Conservation (phyloP, 257 asterid species). For the Primulina tabacum region DNA sequence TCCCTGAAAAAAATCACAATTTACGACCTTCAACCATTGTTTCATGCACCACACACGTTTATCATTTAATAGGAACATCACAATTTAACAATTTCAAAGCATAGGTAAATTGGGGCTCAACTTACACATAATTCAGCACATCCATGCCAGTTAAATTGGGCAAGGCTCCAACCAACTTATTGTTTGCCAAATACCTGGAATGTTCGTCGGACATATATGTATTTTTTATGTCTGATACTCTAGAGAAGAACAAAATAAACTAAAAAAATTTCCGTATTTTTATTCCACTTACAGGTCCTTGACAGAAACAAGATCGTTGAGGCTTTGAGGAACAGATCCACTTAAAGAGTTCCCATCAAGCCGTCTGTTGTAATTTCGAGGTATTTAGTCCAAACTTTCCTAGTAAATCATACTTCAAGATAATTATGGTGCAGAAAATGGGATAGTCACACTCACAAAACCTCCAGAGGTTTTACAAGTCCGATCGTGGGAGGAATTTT, state of each 20-base stretch:
- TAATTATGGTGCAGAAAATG: not conserved
- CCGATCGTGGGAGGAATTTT: slow-evolving; percentile 66
- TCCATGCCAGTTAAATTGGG: slow-evolving; percentile 71
- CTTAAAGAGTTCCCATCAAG: slow-evolving; percentile 61
- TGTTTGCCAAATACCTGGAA: slow-evolving; percentile 71
- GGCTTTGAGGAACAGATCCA: slow-evolving; percentile 61
- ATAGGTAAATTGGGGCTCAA: not conserved
- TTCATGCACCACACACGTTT: not conserved
- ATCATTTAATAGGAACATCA: not conserved
- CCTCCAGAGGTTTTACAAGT: slow-evolving; percentile 57
- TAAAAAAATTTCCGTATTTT: not conserved
- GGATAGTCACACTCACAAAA: slow-evolving; percentile 63
- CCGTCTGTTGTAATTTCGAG: slow-evolving; percentile 45
- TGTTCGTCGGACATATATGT: slow-evolving; percentile 5
- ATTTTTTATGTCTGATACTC: not conserved
- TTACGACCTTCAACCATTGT: not conserved
- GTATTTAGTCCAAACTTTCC: slow-evolving; percentile 12
- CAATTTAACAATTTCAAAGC: not conserved
- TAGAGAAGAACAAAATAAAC: not conserved
- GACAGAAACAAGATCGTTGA: slow-evolving; percentile 54
- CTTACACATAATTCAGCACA: slow-evolving; percentile 69
- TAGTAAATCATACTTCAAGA: not conserved
- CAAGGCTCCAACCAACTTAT: slow-evolving; percentile 58
- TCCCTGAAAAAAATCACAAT: slow-evolving; percentile 51
- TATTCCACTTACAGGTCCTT: slow-evolving; percentile 62